phyloP scores from a whole-genome alignment of 192 early-diverging fungal species.

The Linnemannia zychae region DNA sequence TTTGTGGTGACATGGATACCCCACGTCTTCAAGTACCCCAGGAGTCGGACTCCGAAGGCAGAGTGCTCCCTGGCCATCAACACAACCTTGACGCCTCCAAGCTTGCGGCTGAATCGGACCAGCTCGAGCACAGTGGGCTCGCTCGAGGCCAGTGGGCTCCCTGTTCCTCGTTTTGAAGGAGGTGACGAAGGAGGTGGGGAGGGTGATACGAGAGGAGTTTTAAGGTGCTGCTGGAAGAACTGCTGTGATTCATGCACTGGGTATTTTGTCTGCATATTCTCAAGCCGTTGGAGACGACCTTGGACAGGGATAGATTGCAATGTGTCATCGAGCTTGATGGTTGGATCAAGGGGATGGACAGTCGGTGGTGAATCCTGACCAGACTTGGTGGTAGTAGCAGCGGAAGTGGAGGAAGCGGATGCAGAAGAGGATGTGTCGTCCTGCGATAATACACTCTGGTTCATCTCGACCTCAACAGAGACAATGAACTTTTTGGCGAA shows the following conservation, averaged over 20 bases:
- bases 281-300: conserved; percentile 27
- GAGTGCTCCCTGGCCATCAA: conserved; percentile 66
- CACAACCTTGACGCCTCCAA: conserved; percentile 61
- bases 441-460: neutral
- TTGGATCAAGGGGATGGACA: conserved; percentile 37
- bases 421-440: conserved; percentile 27
- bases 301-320: neutral
- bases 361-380: conserved; percentile 21
- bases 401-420: neutral
- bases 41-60: conserved; percentile 66
- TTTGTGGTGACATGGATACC: conserved; percentile 58
- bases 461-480: conserved; percentile 45
- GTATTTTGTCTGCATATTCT: conserved; percentile 32
- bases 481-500: conserved; percentile 42
- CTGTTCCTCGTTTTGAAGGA: conserved; percentile 29
- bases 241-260: conserved; percentile 41
- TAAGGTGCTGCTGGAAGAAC: conserved; percentile 32
- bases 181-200: conserved; percentile 37
- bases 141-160: conserved; percentile 50
- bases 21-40: conserved; percentile 66
- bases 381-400: neutral
- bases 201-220: conserved; percentile 31
- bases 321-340: conserved; percentile 22
- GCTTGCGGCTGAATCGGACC: conserved; percentile 47
- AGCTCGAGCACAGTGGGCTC: conserved; percentile 69